Conservation (phyloP, 2,329 filamentous ascomycete genomes). For the Cladophialophora carrionii region DNA sequence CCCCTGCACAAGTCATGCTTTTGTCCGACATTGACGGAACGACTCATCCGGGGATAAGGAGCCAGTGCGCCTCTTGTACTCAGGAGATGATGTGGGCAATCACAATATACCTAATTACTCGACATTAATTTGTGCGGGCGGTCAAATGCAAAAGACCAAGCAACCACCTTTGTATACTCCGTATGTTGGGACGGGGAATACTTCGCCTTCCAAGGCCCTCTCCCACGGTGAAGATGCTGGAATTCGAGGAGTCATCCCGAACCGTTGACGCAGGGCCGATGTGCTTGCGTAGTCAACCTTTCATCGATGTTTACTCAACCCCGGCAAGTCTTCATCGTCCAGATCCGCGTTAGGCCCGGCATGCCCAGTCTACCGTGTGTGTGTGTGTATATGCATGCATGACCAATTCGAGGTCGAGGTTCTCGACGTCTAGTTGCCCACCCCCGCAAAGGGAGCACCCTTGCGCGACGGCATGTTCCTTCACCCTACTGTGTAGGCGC, state of each 20-base stretch:
- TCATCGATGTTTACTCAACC: background rate
- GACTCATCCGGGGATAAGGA: background rate
- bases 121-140: background rate
- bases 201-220: background rate
- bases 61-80: background rate
- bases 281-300: background rate
- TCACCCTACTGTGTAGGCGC: background rate
- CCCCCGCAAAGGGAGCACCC: background rate
- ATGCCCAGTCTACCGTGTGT: background rate
- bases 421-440: background rate
- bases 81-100: background rate
- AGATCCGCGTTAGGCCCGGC: background rate
- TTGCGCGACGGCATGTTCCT: background rate
- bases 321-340: background rate
- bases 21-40: background rate
- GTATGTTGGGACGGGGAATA: background rate
- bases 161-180: no score
- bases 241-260: background rate
- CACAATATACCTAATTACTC: background rate
- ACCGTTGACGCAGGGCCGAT: background rate
- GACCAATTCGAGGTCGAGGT: background rate
- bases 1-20: background rate
- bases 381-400: background rate
- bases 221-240: background rate
- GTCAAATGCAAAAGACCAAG: background rate